A percentile compares a stretch with the other conserved stretches of the same genome.
Evolutionary conservation across 768 basidiomycete species (phyloP).

Genomic region (Mycena pura): DNA sequence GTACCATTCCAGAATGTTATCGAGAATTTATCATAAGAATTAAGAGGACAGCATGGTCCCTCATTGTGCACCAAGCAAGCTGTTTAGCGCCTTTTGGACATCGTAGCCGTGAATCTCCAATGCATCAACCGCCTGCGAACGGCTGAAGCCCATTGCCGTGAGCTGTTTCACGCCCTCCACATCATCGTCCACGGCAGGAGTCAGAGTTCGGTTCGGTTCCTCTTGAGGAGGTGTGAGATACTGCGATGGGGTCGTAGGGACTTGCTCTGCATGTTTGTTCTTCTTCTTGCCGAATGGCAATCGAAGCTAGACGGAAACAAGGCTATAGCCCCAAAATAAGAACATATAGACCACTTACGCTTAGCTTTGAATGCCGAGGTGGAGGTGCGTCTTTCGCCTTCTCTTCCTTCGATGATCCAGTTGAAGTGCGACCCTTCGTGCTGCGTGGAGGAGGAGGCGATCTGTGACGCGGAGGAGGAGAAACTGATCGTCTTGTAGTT

Average conservation of each 20-base stretch:
- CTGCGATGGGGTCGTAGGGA: conserved; percentile 48
- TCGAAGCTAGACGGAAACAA: conserved; percentile 59
- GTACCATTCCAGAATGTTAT: conserved; percentile 23
- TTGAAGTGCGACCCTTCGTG: conserved; percentile 61
- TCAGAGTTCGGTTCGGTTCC: conserved; percentile 45
- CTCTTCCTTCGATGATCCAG: conserved; percentile 66
- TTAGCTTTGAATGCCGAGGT: conserved; percentile 74
- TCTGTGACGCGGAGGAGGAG: conserved; percentile 41
- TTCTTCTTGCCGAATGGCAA: conserved; percentile 82
- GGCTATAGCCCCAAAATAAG: neutral
- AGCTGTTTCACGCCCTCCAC: conserved; percentile 80
- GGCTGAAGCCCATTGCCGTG: conserved; percentile 89
- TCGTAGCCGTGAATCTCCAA: conserved; percentile 88
- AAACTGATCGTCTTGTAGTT: conserved; percentile 37
- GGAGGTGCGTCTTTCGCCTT: conserved; percentile 61
- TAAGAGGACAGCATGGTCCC: neutral
- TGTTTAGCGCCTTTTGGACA: conserved; percentile 54
- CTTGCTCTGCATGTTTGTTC: conserved; percentile 58
- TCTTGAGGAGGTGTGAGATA: conserved; percentile 53
- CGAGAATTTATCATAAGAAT: conserved; percentile 23
- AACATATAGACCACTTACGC: conserved; percentile 68
- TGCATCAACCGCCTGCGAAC: conserved; percentile 80
- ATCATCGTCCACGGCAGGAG: conserved; percentile 72
- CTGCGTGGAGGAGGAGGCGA: conserved; percentile 58
- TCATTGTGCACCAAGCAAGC: conserved; percentile 23